Evolutionary conservation across 2,329 filamentous ascomycete species (phyloP).

Genomic region (Sporothrix sp.): DNA sequence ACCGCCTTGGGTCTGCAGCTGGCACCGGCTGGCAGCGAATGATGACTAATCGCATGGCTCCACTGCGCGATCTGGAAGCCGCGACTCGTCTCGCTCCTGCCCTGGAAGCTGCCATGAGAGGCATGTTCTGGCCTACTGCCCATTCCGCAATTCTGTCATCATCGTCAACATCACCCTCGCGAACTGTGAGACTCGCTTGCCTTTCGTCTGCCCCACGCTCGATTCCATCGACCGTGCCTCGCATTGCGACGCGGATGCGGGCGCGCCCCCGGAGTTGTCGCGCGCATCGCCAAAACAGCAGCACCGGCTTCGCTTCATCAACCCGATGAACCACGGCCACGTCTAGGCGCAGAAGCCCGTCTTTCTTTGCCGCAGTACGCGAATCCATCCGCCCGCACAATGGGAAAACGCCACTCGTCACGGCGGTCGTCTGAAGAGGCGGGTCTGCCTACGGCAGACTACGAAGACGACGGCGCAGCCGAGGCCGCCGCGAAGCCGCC

Average conservation of each 20-base stretch:
- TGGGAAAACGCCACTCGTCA: constrained; percentile 22
- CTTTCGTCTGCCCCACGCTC: background rate
- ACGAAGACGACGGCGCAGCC: constrained; percentile 36
- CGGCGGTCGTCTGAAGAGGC: constrained; percentile 41
- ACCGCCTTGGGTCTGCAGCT: background rate
- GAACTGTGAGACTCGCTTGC: background rate
- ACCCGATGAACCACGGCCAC: too few relatives aligned
- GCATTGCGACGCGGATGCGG: too few relatives aligned
- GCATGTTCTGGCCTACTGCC: background rate
- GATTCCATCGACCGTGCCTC: background rate
- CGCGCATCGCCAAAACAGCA: too few relatives aligned
- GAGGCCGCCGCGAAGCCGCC: constrained; percentile 33
- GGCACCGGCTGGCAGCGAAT: constrained; percentile 6
- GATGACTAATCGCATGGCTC: constrained; percentile 11
- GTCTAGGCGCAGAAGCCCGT: too few relatives aligned
- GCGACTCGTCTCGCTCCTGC: constrained; percentile 1
- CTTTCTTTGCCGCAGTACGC: too few relatives aligned
- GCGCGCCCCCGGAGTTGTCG: too few relatives aligned
- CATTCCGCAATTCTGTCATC: background rate
- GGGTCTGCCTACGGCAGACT: constrained; percentile 36
- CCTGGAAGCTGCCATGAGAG: constrained; percentile 1
- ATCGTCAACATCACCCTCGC: background rate
- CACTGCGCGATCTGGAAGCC: constrained; percentile 11
- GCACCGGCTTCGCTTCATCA: too few relatives aligned
- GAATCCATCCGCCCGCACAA: too few relatives aligned